These are phyloP conservation scores for Calonectria crousiana DNA, from an alignment of 2,329 filamentous ascomycete species.

Conservation along the genomic window DNA sequence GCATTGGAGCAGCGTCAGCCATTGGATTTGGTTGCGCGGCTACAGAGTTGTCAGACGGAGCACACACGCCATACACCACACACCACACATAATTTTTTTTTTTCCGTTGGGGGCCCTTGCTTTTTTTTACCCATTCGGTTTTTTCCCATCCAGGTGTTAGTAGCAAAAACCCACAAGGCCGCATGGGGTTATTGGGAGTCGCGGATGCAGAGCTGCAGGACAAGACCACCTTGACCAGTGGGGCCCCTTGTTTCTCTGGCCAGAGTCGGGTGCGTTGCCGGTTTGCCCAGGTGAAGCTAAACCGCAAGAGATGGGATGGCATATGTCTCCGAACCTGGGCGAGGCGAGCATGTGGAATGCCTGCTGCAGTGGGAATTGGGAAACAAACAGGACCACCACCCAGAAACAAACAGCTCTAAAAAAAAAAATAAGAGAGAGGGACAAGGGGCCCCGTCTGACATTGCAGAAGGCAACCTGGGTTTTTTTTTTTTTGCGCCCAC, in stretches of 20 bases:
- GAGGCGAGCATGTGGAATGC: not conserved
- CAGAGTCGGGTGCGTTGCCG: not conserved
- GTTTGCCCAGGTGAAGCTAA: not conserved
- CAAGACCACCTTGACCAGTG: constrained; percentile 2
- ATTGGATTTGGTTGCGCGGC: constrained; percentile 24
- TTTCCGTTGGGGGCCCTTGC: constrained; percentile 1
- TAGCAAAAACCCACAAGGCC: not conserved
- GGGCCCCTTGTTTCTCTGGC: not conserved
- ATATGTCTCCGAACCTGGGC: not conserved
- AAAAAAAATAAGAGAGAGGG: not conserved
- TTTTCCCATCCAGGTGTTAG: not conserved
- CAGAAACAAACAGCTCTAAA: not conserved
- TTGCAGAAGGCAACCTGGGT: not conserved
- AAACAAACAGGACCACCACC: not conserved
- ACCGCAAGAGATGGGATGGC: not conserved
- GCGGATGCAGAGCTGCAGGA: constrained; percentile 7
- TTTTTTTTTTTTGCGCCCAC: not conserved
- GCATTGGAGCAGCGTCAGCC: constrained; percentile 7
- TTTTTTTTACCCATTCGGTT: not conserved
- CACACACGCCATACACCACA: constrained; percentile 1
- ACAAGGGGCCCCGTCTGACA: constrained; percentile 2
- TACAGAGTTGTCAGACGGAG: constrained; percentile 6
- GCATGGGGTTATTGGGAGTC: constrained; percentile 13
- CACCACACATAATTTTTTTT: not conserved
- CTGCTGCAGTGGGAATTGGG: not conserved